These are phyloP conservation scores for Staphylotrichum tortipilum DNA, from an alignment of 495 filamentous ascomycete species.

Conservation along the genomic window DNA sequence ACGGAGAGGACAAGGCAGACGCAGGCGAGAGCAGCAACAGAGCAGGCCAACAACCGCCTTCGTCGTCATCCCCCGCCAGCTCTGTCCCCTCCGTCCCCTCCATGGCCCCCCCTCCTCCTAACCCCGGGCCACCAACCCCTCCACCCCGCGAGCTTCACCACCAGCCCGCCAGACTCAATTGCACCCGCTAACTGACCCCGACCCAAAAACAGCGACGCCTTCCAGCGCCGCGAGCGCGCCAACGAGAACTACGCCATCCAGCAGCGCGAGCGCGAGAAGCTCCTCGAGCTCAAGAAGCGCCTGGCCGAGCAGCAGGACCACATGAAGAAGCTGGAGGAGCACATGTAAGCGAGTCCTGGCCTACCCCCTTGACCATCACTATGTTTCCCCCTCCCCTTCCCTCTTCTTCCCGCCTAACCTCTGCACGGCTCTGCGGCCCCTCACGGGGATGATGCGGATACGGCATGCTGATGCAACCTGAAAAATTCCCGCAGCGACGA, in stretches of 20 bases:
- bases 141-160: too few species aligned
- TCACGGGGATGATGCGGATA: neutral
- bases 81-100: too few species aligned
- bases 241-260: conserved; percentile 75
- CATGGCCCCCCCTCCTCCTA: too few species aligned
- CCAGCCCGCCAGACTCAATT: too few species aligned
- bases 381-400: conserved; percentile 1
- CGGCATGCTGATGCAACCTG: neutral
- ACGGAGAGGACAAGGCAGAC: too few species aligned
- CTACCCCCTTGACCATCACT: too few species aligned
- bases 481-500: conserved; percentile 49
- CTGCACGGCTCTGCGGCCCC: neutral
- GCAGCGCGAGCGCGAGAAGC: conserved; percentile 80
- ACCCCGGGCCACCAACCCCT: too few species aligned
- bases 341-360: conserved; percentile 62
- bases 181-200: too few species aligned
- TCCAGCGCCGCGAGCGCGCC: conserved; percentile 83
- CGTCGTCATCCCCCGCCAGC: too few species aligned
- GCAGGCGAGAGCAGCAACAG: too few species aligned
- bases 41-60: too few species aligned
- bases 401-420: neutral
- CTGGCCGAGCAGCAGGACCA: conserved; percentile 70
- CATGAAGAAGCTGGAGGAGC: conserved; percentile 70
- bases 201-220: conserved; percentile 60
- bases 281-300: conserved; percentile 64